Evolutionary conservation across 225 moss, liverwort and hornwort genomes (phyloP).

Genomic region (Sphagnum contortum): DNA sequence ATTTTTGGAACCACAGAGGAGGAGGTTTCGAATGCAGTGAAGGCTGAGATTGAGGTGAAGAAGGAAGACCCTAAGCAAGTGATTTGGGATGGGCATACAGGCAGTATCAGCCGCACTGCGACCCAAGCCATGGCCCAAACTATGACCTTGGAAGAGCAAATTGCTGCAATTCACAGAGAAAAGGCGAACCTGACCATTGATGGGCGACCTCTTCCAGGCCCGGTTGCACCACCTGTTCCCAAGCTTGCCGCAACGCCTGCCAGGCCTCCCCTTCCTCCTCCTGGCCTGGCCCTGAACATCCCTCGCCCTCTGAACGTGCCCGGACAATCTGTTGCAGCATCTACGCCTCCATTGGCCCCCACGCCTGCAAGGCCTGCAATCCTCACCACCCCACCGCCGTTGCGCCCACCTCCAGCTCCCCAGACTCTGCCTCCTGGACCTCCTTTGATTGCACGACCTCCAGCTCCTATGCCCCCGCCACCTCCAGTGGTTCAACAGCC

Average conservation of each 20-base stretch:
- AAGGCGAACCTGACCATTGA: constrained; percentile 74
- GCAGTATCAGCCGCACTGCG: constrained; percentile 95
- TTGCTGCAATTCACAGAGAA: constrained; percentile 83
- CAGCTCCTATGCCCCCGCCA: constrained; percentile 54
- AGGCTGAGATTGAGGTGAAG: constrained; percentile 99
- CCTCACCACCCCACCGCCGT: constrained; percentile 57
- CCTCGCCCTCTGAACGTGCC: constrained; percentile 67
- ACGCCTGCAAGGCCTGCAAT: constrained; percentile 61
- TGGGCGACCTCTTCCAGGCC: constrained; percentile 86
- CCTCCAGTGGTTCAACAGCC: constrained; percentile 44
- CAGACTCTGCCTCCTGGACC: constrained; percentile 48
- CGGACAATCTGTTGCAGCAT: constrained; percentile 26
- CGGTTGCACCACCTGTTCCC: constrained; percentile 83
- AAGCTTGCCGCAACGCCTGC: constrained; percentile 90
- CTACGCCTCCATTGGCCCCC: constrained; percentile 36
- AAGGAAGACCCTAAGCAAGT: constrained; percentile 99
- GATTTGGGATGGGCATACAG: constrained; percentile 99
- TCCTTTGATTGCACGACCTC: constrained; percentile 57
- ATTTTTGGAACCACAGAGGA: constrained; percentile 99
- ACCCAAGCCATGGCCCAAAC: constrained; percentile 99
- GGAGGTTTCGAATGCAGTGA: constrained; percentile 98
- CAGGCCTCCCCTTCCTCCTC: constrained; percentile 89
- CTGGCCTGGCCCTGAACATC: constrained; percentile 84
- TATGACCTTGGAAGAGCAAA: constrained; percentile 92
- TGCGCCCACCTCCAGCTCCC: constrained; percentile 48